Conservation (phyloP, 2,329 filamentous ascomycete genomes). For the Coniochaeta sp. region DNA sequence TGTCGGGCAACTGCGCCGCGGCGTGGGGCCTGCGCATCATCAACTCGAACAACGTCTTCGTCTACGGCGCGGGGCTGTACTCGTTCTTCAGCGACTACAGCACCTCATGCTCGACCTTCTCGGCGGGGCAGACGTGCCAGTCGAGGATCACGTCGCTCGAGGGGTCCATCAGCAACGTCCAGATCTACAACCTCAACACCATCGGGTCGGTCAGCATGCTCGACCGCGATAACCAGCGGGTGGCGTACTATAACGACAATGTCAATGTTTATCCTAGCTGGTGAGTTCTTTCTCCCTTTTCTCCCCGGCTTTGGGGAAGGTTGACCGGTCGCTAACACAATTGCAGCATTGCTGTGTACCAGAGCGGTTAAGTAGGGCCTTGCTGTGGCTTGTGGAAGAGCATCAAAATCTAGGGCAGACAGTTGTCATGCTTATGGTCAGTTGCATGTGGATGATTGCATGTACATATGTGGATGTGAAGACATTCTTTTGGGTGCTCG, state of each 20-base stretch:
- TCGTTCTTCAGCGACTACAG: constrained; percentile 62
- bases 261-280: constrained; percentile 15
- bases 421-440: background rate
- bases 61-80: constrained; percentile 61
- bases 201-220: constrained; percentile 34
- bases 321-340: background rate
- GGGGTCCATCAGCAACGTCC: constrained; percentile 20
- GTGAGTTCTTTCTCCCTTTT: background rate
- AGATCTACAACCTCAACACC: constrained; percentile 37
- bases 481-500: background rate
- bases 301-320: no score
- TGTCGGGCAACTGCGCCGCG: constrained; percentile 34
- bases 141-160: constrained; percentile 30
- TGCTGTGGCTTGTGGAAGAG: background rate
- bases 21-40: constrained; percentile 61
- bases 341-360: constrained; percentile 27
- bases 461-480: background rate
- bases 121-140: constrained; percentile 37
- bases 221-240: constrained; percentile 22
- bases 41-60: constrained; percentile 43
- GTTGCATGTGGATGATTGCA: background rate
- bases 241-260: constrained; percentile 29
- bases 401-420: no score
- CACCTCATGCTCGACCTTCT: constrained; percentile 37
- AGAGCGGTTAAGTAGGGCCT: constrained; percentile 10